A percentile compares a stretch with the other conserved stretches of the same genome.
phyloP scores from a whole-genome alignment of 2,329 filamentous ascomycete species.

The Pseudocercospora eumusae region DNA sequence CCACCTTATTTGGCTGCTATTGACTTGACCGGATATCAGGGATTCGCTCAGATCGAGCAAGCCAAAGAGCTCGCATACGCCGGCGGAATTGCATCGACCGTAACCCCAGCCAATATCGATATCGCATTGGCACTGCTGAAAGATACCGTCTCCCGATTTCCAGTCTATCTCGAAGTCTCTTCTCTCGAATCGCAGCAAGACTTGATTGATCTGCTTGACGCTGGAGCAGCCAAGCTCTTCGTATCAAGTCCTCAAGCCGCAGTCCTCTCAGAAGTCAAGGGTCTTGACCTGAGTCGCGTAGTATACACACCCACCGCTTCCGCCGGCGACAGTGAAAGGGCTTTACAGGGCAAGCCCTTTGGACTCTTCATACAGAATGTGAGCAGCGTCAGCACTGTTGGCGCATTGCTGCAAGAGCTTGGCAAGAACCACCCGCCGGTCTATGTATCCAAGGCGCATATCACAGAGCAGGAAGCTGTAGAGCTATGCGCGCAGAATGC shows the following conservation, averaged over 20 bases:
- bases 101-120: slow-evolving; percentile 49
- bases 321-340: slow-evolving; percentile 45
- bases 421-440: slow-evolving; percentile 52
- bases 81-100: slow-evolving; percentile 58
- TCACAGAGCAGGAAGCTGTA: slow-evolving; percentile 44
- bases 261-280: slow-evolving; percentile 53
- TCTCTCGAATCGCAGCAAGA: slow-evolving; percentile 68
- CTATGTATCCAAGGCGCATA: slow-evolving; percentile 52
- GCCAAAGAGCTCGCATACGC: slow-evolving; percentile 56
- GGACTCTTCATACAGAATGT: slow-evolving; percentile 49
- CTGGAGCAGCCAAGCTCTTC: slow-evolving; percentile 82
- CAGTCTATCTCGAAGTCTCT: slow-evolving; percentile 76
- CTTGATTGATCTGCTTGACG: slow-evolving; percentile 77
- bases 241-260: slow-evolving; percentile 70
- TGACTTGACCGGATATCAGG: slow-evolving; percentile 48
- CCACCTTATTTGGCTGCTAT: slow-evolving; percentile 53
- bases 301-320: slow-evolving; percentile 53
- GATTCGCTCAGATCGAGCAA: slow-evolving; percentile 53
- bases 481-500: slow-evolving; percentile 48
- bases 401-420: slow-evolving; percentile 53
- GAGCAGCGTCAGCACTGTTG: slow-evolving; percentile 45
- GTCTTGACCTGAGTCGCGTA: slow-evolving; percentile 58
- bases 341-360: slow-evolving; percentile 48
- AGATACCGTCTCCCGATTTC: slow-evolving; percentile 56
- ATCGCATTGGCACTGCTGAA: slow-evolving; percentile 56